Conservation (phyloP, 768 basidiomycete species). For the Lentinula aciculospora region DNA sequence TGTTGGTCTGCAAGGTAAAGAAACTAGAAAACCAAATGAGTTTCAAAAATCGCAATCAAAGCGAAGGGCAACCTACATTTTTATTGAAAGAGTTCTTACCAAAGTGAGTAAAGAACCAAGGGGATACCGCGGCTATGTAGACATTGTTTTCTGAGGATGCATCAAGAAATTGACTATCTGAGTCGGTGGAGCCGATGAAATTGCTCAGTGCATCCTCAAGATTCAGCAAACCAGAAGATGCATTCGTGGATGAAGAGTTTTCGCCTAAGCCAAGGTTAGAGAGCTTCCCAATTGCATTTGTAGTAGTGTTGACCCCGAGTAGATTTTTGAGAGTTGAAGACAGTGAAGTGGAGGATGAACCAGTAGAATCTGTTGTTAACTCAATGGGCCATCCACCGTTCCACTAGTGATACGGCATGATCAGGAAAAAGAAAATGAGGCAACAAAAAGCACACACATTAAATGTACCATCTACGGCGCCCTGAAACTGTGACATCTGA, state of each 20-base stretch:
- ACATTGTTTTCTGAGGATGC: conserved; percentile 22
- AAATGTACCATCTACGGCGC: conserved; percentile 54
- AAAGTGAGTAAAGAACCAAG: conserved; percentile 82
- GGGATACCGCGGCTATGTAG: conserved; percentile 55
- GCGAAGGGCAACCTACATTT: conserved; percentile 43
- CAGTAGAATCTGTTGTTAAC: conserved; percentile 39
- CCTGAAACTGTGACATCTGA: conserved; percentile 36
- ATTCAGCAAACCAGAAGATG: conserved; percentile 12
- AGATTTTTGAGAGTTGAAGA: conserved; percentile 5
- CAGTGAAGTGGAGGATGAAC: conserved; percentile 18
- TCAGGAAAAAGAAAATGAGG: conserved; percentile 3
- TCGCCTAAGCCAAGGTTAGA: conserved; percentile 16
- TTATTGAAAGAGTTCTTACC: conserved; percentile 62
- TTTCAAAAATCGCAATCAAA: background rate
- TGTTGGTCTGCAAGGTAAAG: conserved; percentile 66
- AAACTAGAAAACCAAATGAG: conserved; percentile 31
- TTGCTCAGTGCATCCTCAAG: conserved; percentile 24
- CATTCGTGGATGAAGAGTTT: background rate
- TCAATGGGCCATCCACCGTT: conserved; percentile 76
- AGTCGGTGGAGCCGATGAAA: conserved; percentile 41
- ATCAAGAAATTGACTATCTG: conserved; percentile 51
- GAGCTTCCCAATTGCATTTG: conserved; percentile 5
- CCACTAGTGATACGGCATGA: conserved; percentile 42
- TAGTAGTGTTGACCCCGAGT: background rate
- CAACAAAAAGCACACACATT: conserved; percentile 34